Evolutionary conservation across 352 stramenopile genomes (phyloP), one percentile per base, ranked within the genome.

Genomic region (Pythium aquatile): DNA sequence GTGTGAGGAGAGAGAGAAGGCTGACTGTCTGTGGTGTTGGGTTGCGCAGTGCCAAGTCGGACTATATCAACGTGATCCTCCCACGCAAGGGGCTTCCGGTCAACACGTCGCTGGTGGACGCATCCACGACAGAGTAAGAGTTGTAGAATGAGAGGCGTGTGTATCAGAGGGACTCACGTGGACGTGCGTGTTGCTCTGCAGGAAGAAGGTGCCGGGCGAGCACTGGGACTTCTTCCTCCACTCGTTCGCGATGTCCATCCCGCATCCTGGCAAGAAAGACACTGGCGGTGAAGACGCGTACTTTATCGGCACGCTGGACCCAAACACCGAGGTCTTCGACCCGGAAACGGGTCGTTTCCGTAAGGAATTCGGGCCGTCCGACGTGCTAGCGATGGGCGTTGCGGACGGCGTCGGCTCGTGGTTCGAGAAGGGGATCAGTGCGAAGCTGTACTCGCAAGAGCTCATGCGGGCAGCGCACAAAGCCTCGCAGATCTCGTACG

Each of bases 381-480:
- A 93, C 47, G 83, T 98, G 14, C 80, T 96, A 24, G 97, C 97
- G 42, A 83, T 98, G 65, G 95, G 95, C 35, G 93, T 99, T 26
- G 91, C 93, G 6, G 96, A 99, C 77, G 96, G 96, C 42, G 96
- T 99, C 2, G 96, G 96, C 9, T 97, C 87, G 52, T 99, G 96
- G 96, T 94, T 97, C 65, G 88, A 98, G 68, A 97, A 97, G 55
- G 91, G 93, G 5, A 90, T 98, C 32, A 91, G 81, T 55, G 84
- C 84, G 13, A 76, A 77, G 32, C 63, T 79, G 56, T 95, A 91
- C 58, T 74, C 86, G 2, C 72, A 88, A 28, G 83, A 85, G 30
- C 76, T 96, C 24, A 96, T 96, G 88, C 66, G 79, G 20, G 81
- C 83, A 29, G 82, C 85, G 16, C 79, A 91, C 49, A 64, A 89